phyloP scores from a whole-genome alignment of 106 monocot genomes.

The Iris macrosiphon region DNA sequence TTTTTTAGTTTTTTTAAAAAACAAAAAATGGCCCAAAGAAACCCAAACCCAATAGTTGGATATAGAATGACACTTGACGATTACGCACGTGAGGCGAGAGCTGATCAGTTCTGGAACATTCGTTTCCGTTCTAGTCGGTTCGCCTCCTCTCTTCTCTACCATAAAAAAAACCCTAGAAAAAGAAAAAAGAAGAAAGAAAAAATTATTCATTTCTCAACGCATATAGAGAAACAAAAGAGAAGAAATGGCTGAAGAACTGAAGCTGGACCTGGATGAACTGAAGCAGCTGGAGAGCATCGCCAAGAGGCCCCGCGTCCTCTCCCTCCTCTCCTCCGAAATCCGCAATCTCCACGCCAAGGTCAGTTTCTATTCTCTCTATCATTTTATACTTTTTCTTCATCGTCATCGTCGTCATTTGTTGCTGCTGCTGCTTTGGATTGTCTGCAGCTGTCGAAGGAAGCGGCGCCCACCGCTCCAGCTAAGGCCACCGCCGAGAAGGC shows the following conservation, averaged over 20 bases:
- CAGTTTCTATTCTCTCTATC: background rate
- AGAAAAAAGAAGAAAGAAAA: background rate
- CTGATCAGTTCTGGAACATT: slow-evolving; percentile 12
- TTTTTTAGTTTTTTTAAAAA: too few species aligned
- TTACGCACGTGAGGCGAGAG: too few species aligned
- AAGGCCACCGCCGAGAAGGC: slow-evolving; percentile 3
- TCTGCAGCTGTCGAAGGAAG: slow-evolving; percentile 36
- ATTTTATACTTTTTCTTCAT: background rate
- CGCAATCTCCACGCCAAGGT: slow-evolving; percentile 53
- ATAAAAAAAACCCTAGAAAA: slow-evolving; percentile 3
- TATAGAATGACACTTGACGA: too few species aligned
- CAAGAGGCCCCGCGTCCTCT: slow-evolving; percentile 56
- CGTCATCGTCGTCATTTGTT: background rate
- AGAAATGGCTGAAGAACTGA: slow-evolving; percentile 38
- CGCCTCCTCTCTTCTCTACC: background rate
- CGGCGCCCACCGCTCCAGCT: slow-evolving; percentile 6
- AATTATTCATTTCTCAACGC: too few species aligned
- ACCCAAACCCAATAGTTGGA: too few species aligned
- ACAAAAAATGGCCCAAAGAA: too few species aligned
- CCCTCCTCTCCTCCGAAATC: slow-evolving; percentile 66
- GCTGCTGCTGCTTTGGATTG: too few species aligned
- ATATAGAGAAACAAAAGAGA: background rate
- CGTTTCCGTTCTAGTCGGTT: background rate
- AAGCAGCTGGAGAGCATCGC: slow-evolving; percentile 48
- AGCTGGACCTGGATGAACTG: slow-evolving; percentile 75